These are phyloP conservation scores for Moesziomyces antarcticus DNA, from an alignment of 1,284 basidiomycete genomes.

Conservation along the genomic window DNA sequence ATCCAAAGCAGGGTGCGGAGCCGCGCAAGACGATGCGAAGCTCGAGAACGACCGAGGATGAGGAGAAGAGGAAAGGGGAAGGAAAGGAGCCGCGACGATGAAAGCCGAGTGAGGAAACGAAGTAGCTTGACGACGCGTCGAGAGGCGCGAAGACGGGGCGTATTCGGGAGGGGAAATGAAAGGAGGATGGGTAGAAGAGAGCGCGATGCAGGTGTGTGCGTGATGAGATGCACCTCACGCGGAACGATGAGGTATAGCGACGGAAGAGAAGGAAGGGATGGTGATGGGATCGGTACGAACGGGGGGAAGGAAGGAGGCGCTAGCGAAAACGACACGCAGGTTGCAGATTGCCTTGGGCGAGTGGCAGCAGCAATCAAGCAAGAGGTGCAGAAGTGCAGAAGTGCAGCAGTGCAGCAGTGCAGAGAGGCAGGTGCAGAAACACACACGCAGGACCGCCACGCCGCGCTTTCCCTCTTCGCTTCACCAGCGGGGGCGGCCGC, in stretches of 20 bases:
- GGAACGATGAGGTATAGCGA: conserved; percentile 9
- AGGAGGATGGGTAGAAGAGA: conserved; percentile 3
- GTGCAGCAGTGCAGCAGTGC: too few species aligned
- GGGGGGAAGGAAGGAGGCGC: background rate
- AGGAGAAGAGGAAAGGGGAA: too few species aligned
- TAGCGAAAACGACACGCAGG: conserved; percentile 36
- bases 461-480: too few species aligned
- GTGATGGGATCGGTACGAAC: background rate
- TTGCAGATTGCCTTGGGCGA: conserved; percentile 38
- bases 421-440: conserved; percentile 1
- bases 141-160: conserved; percentile 5
- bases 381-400: too few species aligned
- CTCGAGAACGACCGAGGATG: too few species aligned
- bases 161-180: conserved; percentile 8
- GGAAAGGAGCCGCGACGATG: background rate
- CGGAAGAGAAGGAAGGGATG: conserved; percentile 5
- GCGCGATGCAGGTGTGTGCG: background rate
- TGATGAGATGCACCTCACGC: background rate
- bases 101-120: background rate
- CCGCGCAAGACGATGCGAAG: too few species aligned
- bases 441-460: conserved; percentile 8
- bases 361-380: conserved; percentile 1
- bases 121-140: conserved; percentile 16
- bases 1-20: too few species aligned
- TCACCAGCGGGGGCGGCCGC: background rate